Evolutionary conservation across 2,329 filamentous ascomycete genomes (phyloP).

Genomic region (Huntiella omanensis): DNA sequence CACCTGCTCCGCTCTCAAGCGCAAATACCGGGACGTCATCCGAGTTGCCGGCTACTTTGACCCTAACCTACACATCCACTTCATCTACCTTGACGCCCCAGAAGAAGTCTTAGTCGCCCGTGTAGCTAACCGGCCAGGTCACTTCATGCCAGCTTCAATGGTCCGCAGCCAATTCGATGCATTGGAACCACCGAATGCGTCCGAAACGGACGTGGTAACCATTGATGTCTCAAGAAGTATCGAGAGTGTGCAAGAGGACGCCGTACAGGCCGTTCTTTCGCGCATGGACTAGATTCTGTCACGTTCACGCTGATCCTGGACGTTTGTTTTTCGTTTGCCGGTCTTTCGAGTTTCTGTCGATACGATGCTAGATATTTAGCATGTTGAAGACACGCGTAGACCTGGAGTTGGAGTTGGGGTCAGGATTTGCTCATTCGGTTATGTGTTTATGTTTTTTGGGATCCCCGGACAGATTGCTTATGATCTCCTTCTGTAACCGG

Average conservation of each 20-base stretch:
- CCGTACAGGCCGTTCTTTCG: conserved; percentile 36
- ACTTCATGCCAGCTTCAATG: conserved; percentile 96
- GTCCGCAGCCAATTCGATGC: conserved; percentile 79
- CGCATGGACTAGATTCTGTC: conserved; percentile 22
- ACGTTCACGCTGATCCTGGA: neutral
- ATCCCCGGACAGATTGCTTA: conserved; percentile 4
- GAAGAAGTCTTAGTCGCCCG: conserved; percentile 59
- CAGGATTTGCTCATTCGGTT: neutral
- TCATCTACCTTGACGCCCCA: conserved; percentile 71
- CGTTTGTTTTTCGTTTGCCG: conserved; percentile 2
- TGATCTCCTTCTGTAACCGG: conserved; percentile 2
- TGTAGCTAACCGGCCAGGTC: conserved; percentile 55
- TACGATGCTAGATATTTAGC: neutral
- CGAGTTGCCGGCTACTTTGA: conserved; percentile 61
- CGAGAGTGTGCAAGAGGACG: conserved; percentile 40
- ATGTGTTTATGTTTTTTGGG: neutral
- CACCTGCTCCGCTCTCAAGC: conserved; percentile 89
- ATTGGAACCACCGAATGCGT: conserved; percentile 59
- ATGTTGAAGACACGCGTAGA: neutral
- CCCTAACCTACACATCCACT: conserved; percentile 61
- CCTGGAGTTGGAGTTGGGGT: neutral
- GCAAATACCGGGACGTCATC: conserved; percentile 89
- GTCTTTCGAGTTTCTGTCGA: neutral
- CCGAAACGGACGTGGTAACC: conserved; percentile 53
- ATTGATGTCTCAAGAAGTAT: conserved; percentile 45